Evolutionary conservation across 2,329 filamentous ascomycete genomes (phyloP).

Genomic region (Apiospora aurea): DNA sequence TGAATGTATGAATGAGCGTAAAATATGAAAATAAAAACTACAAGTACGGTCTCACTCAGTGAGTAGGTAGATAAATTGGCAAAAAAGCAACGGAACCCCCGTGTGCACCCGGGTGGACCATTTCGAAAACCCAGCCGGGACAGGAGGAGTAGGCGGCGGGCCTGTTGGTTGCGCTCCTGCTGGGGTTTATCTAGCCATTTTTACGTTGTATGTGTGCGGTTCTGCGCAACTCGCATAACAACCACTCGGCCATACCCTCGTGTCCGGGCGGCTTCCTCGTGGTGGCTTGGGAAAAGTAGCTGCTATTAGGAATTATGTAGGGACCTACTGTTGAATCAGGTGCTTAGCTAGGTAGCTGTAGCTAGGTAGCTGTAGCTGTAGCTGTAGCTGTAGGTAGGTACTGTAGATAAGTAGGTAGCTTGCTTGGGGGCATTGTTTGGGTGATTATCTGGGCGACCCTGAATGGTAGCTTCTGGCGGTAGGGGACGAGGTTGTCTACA

Average conservation of each 20-base stretch:
- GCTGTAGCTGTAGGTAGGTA: no score
- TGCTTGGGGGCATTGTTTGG: background rate
- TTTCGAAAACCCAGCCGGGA: background rate
- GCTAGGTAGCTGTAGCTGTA: background rate
- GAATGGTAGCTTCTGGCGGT: background rate
- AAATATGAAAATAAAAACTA: background rate
- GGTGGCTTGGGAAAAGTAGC: background rate
- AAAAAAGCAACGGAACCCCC: background rate
- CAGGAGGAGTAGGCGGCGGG: background rate
- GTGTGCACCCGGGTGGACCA: background rate
- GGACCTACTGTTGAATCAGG: background rate
- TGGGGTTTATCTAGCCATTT: background rate
- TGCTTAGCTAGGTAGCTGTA: background rate
- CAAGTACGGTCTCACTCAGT: background rate
- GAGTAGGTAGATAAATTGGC: background rate
- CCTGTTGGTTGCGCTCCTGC: slow-evolving; percentile 2
- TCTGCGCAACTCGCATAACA: background rate
- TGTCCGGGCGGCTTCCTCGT: background rate
- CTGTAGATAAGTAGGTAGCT: background rate
- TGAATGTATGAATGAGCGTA: no score
- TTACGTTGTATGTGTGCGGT: background rate
- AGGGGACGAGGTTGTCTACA: background rate
- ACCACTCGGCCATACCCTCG: background rate
- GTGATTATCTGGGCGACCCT: background rate
- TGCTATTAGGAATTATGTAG: background rate